Percentiles rank a stretch among this genome's conserved stretches.
Conservation (phyloP, 1,284 basidiomycete genomes). For the Ceratobasidium sp. region DNA sequence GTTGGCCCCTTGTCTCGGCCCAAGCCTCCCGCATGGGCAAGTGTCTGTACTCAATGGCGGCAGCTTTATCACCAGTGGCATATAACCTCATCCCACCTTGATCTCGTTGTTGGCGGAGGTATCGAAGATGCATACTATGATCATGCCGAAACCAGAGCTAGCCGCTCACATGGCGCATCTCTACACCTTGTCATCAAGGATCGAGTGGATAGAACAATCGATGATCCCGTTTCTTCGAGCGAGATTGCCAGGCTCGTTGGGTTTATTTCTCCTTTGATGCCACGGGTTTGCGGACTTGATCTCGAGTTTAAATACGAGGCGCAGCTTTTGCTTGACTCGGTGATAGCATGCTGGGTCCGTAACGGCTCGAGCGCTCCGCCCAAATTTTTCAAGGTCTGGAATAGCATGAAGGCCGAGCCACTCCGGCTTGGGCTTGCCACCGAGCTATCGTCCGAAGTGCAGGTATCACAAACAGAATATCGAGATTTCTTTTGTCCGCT, state of each 20-base stretch:
- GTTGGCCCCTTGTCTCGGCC: neutral
- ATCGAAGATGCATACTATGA: neutral
- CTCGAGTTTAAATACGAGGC: neutral
- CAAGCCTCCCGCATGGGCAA: neutral
- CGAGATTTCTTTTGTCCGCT: neutral
- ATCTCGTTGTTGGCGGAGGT: neutral
- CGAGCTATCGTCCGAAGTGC: neutral
- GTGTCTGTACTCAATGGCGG: neutral
- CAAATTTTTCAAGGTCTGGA: conserved; percentile 8
- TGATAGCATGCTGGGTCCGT: neutral
- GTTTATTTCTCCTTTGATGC: neutral
- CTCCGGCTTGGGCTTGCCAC: neutral
- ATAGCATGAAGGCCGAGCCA: neutral
- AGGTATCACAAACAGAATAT: neutral
- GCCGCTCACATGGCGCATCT: neutral
- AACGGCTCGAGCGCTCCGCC: neutral
- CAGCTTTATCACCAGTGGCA: neutral
- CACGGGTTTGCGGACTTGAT: neutral
- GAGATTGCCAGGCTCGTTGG: neutral
- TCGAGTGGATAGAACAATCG: neutral
- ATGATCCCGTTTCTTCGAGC: neutral
- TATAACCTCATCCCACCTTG: neutral
- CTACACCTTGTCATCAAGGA: neutral
- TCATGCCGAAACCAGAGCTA: neutral
- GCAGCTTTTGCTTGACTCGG: neutral